A percentile compares a stretch with the other conserved stretches of the same genome.
These are phyloP conservation scores for Tuber microsphaerosporum DNA, from an alignment of 495 filamentous ascomycete genomes.

Conservation along the genomic window DNA sequence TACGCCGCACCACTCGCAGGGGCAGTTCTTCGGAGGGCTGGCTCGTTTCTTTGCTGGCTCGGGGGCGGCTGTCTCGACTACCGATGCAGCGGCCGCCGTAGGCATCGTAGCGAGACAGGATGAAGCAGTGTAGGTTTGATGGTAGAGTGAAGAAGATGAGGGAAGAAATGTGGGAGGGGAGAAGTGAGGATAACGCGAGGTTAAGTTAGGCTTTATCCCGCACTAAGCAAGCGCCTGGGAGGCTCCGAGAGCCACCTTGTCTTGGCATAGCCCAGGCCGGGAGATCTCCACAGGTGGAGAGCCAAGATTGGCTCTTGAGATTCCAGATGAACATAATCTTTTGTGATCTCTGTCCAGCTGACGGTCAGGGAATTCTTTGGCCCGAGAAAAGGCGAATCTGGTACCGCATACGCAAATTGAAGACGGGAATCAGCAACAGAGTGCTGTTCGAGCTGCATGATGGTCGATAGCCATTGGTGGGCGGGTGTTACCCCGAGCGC, in stretches of 20 bases:
- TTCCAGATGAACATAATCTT: not conserved
- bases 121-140: not conserved
- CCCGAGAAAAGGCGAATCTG: not conserved
- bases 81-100: not conserved
- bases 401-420: not conserved
- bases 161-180: not conserved
- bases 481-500: not conserved
- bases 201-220: not conserved
- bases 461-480: not conserved
- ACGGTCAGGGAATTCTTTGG: not conserved
- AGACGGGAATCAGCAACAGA: not conserved
- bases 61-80: not conserved
- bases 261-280: not conserved
- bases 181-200: not conserved
- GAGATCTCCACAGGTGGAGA: not conserved
- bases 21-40: slow-evolving; percentile 29
- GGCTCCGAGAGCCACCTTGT: not conserved
- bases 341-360: not conserved
- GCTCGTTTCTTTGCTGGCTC: slow-evolving; percentile 42
- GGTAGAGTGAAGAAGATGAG: not conserved
- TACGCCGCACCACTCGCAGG: slow-evolving; percentile 31
- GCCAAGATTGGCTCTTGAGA: not conserved
- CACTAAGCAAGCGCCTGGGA: not conserved
- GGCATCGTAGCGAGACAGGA: not conserved
- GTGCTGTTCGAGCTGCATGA: not conserved